phyloP scores from a whole-genome alignment of 1,284 basidiomycete genomes.

The Ustilago cynodontis region DNA sequence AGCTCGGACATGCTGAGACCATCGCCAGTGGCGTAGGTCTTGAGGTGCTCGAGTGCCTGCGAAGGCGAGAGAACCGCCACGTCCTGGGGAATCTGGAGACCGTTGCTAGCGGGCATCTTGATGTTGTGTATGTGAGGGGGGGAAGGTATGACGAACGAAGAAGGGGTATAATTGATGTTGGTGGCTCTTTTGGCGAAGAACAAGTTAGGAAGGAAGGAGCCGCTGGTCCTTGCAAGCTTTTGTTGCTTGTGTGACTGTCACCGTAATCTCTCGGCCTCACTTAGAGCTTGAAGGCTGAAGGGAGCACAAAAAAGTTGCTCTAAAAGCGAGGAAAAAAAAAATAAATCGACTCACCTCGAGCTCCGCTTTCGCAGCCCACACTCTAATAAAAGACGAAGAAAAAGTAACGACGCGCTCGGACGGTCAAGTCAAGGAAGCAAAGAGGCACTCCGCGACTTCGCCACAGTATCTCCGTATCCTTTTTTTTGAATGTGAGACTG shows the following conservation, averaged over 20 bases:
- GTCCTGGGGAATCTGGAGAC: slow-evolving; percentile 39
- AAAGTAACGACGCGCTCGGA: slow-evolving; percentile 20
- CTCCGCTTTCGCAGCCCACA: neutral
- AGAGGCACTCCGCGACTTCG: neutral
- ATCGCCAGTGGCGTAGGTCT: slow-evolving; percentile 80
- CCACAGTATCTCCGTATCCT: slow-evolving; percentile 5
- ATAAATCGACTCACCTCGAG: neutral
- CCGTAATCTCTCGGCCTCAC: no score
- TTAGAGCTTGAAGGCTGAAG: neutral
- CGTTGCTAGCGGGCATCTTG: slow-evolving; percentile 44
- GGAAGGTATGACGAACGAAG: neutral
- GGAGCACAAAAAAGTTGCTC: slow-evolving; percentile 15
- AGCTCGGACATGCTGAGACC: slow-evolving; percentile 88
- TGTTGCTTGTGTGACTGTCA: no score
- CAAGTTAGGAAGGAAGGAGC: slow-evolving; percentile 28
- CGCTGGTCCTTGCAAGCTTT: slow-evolving; percentile 1
- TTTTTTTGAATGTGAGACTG: neutral
- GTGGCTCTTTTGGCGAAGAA: slow-evolving; percentile 53
- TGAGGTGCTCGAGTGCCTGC: slow-evolving; percentile 61
- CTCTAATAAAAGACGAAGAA: slow-evolving; percentile 3
- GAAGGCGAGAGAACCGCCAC: slow-evolving; percentile 54
- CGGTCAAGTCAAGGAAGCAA: neutral
- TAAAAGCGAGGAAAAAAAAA: slow-evolving; percentile 11
- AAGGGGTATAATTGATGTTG: slow-evolving; percentile 25
- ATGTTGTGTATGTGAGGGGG: slow-evolving; percentile 1